A percentile compares a stretch with the other conserved stretches of the same genome.
Conservation (phyloP, 2,329 filamentous ascomycete species). For the Scolecobasidium constrictum region DNA sequence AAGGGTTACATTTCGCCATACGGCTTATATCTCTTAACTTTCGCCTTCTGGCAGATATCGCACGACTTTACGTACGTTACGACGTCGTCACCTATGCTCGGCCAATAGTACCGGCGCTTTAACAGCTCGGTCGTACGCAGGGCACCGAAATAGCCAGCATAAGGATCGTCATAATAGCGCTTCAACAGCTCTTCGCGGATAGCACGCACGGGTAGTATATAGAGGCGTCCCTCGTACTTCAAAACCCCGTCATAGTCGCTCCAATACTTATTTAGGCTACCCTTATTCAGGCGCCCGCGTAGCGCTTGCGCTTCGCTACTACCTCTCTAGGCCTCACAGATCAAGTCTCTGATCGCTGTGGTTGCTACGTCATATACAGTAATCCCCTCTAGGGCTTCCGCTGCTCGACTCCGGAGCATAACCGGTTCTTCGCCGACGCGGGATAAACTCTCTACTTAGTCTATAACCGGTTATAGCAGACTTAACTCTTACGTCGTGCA, state of each 20-base stretch:
- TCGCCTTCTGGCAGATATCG: conserved; percentile 10
- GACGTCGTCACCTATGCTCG: conserved; percentile 14
- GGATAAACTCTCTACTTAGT: too few relatives aligned
- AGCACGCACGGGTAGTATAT: conserved; percentile 1
- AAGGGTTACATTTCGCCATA: conserved; percentile 10
- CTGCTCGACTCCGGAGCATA: neutral
- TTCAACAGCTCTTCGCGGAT: neutral
- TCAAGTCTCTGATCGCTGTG: neutral
- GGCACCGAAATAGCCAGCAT: conserved; percentile 5
- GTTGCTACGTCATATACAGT: conserved; percentile 1
- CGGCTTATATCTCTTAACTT: neutral
- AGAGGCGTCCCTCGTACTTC: neutral
- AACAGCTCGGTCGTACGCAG: conserved; percentile 1
- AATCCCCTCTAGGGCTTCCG: too few relatives aligned
- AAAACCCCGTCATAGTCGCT: neutral
- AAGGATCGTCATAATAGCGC: conserved; percentile 3
- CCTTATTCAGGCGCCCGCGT: neutral
- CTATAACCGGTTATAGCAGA: too few relatives aligned
- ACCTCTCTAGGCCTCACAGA: neutral
- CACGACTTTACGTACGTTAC: conserved; percentile 15
- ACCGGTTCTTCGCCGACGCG: conserved; percentile 2
- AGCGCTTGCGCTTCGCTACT: conserved; percentile 3
- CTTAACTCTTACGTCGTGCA: too few relatives aligned
- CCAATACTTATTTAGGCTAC: conserved; percentile 2
- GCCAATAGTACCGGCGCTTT: conserved; percentile 3